Evolutionary conservation across 306 rosid species (phyloP), one percentile per base, ranked within the genome.

Genomic region (Trichosanthes truncata): DNA sequence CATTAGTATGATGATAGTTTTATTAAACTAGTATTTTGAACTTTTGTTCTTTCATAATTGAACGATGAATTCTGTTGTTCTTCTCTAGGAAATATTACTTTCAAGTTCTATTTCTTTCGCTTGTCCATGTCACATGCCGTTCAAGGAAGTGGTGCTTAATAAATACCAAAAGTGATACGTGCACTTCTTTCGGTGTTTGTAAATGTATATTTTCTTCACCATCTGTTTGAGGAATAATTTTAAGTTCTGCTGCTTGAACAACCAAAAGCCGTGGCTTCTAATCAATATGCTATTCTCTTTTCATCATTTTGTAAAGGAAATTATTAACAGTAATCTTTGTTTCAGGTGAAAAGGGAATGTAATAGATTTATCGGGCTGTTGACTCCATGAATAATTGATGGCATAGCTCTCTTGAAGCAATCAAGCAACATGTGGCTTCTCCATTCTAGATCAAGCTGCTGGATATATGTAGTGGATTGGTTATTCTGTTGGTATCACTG

Each of bases 291-390:
- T 48, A 48, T 49, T 74, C 21, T 74, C 78, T 49, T 9, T 26
- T 49, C 18, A 1, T 41, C 43, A 29, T 7, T 74, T 74, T 74
- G 49, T 3, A 2, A 13, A 3, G 23, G 61, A 40, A 15, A 55
- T 8, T 59, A 23, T 73, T 83, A 68, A 82, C 45, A 41, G 49
- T 53, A 79, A 15, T 56, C 62, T 17, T 60, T 84, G 68, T 76
- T 90, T 84, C 96, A 93, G 97, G 92, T 86, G 86, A 65, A 33
- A 71, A 65, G 83, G 78, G 78, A 67, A 87, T 74, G 78, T 66
- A 38, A 81, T 29, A 76, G 82, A 79, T 40, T 78, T 65, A 9
- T 85, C 9, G 83, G 77, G 85, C 80, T 72, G 83, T 69, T 48
- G 81, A 65, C 18, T 31, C n/a, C 23, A 61, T 74, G 74, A 31